A percentile compares a stretch with the other conserved stretches of the same genome.
These are phyloP conservation scores for Podospora tetraspora DNA, from an alignment of 495 filamentous ascomycete species.

Conservation along the genomic window DNA sequence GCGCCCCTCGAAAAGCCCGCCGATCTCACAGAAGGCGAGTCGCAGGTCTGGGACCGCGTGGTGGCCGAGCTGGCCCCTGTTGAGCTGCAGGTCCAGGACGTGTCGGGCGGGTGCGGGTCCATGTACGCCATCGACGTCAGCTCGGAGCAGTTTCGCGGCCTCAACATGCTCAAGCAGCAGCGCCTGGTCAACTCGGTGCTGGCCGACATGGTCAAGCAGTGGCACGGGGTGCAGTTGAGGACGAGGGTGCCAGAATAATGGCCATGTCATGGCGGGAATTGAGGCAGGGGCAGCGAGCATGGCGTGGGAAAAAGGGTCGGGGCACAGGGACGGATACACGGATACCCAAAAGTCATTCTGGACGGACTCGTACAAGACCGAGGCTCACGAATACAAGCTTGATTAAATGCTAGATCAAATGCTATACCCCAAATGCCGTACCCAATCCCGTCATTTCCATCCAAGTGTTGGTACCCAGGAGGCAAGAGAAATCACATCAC, in stretches of 20 bases:
- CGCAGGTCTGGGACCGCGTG: slow-evolving; percentile 43
- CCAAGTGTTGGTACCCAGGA: background rate
- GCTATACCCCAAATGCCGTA: background rate
- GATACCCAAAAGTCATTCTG: background rate
- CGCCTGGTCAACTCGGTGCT: slow-evolving; percentile 63
- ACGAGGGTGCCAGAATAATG: slow-evolving; percentile 43
- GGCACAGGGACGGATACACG: background rate
- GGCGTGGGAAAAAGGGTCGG: background rate
- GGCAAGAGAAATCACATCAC: background rate
- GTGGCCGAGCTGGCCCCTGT: slow-evolving; percentile 40
- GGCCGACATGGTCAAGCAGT: slow-evolving; percentile 62
- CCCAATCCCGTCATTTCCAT: background rate
- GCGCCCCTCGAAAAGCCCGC: slow-evolving; percentile 34
- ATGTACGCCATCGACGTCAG: slow-evolving; percentile 73
- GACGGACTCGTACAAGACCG: background rate
- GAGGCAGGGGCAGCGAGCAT: background rate
- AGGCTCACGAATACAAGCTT: background rate
- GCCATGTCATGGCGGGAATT: too few relatives aligned
- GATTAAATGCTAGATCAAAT: background rate
- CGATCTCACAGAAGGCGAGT: slow-evolving; percentile 39
- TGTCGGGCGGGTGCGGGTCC: slow-evolving; percentile 71
- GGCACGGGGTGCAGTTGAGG: slow-evolving; percentile 71
- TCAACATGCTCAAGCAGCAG: slow-evolving; percentile 66
- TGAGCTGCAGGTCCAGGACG: slow-evolving; percentile 59
- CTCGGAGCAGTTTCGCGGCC: slow-evolving; percentile 58